These are phyloP conservation scores for Babesia divergens DNA, from an alignment of 169 alveolate species.

Conservation along the genomic window DNA sequence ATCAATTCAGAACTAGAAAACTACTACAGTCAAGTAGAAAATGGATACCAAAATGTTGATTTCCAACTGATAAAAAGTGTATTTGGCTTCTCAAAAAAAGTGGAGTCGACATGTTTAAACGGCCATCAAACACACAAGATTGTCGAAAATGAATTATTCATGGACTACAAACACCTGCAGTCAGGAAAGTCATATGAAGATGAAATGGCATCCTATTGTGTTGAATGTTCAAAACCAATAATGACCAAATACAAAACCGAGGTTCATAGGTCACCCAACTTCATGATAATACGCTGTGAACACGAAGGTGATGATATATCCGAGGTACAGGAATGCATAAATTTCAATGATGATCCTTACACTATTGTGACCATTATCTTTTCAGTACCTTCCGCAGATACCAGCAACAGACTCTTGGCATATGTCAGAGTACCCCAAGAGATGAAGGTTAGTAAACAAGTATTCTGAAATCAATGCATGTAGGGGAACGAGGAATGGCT, in stretches of 20 bases:
- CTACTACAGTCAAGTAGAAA: conserved; percentile 15
- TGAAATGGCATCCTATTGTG: conserved; percentile 23
- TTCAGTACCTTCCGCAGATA: conserved; percentile 44
- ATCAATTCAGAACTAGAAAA: conserved; percentile 47
- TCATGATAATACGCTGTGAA: conserved; percentile 39
- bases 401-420: conserved; percentile 36
- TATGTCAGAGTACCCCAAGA: conserved; percentile 42
- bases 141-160: conserved; percentile 25
- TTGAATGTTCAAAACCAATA: conserved; percentile 25
- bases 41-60: not conserved
- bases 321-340: conserved; percentile 1
- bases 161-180: conserved; percentile 10
- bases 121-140: conserved; percentile 23
- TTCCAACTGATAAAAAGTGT: conserved; percentile 30
- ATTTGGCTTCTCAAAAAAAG: conserved; percentile 44
- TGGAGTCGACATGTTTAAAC: conserved; percentile 14
- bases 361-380: conserved; percentile 17
- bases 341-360: conserved; percentile 16
- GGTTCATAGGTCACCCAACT: conserved; percentile 19
- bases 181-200: conserved; percentile 8
- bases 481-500: conserved; percentile 49
- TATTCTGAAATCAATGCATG: too few relatives aligned
- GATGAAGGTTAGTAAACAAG: not conserved
- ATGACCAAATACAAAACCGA: not conserved
- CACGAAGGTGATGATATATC: not conserved